These are phyloP conservation scores for Gracilaria vermiculophylla DNA, from an alignment of 23 red algal species.

Conservation along the genomic window DNA sequence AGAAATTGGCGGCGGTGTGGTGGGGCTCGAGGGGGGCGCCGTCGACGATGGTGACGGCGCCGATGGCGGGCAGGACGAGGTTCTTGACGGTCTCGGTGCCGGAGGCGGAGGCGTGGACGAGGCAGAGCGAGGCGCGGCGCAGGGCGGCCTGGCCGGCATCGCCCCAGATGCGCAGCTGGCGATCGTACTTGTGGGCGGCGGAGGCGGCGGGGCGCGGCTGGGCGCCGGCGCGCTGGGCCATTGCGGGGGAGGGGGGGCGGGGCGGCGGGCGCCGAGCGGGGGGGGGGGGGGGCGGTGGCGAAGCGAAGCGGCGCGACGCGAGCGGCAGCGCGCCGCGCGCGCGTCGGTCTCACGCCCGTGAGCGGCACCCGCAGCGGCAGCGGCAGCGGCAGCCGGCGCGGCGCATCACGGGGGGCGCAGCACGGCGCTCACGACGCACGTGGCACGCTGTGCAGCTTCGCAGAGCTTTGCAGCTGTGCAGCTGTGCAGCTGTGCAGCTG, in stretches of 20 bases:
- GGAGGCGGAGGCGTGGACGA: slow-evolving; percentile 65
- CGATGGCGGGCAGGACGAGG: slow-evolving; percentile 89
- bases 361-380: neutral
- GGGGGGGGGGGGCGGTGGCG: neutral
- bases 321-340: neutral
- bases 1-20: slow-evolving; percentile 83
- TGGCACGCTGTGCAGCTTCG: too few species aligned
- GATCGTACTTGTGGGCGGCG: slow-evolving; percentile 51
- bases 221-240: neutral
- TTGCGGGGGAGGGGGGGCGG: neutral
- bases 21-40: neutral
- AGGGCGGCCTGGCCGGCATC: slow-evolving; percentile 80
- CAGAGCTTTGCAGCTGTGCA: too few species aligned
- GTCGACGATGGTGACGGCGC: slow-evolving; percentile 77
- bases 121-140: slow-evolving; percentile 63
- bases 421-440: too few species aligned
- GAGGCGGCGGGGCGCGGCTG: neutral
- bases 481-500: too few species aligned
- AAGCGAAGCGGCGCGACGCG: neutral
- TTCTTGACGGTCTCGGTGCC: slow-evolving; percentile 92
- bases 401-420: too few species aligned
- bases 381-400: neutral
- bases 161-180: slow-evolving; percentile 93
- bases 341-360: neutral
- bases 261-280: neutral